Base-by-base conservation (phyloP, 768 basidiomycete species). In the Amyloporia xantha region DNA sequence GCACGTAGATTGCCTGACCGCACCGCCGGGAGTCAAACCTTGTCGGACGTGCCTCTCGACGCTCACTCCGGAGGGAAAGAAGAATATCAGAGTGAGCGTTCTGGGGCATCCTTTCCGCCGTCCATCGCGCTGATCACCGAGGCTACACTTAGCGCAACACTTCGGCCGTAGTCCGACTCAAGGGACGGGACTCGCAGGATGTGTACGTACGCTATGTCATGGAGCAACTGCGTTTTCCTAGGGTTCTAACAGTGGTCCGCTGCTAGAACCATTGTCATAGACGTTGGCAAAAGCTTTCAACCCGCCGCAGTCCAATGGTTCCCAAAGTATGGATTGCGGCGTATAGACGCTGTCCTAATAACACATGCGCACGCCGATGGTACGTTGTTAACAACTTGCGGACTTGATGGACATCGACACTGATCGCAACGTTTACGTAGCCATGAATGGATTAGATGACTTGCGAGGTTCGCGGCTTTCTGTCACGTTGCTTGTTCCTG, bases 401-500 rank as follows among this genome's bases (percentile, higher is more conserved):
- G n/a, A n/a, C n/a, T n/a, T n/a, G n/a, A n/a, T n/a, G n/a, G 30
- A 28, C 35, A 24, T 40, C 24, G 30, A 46, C 38, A 42, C 37
- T 27, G 17, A 37, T 36, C 42, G 28, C 13, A 23, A 2, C 26
- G 2, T 25, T 30, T 48, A n/a, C 23, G 11, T 46, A 75, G 91
- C 92, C 5, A 89, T 91, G 71, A 91, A 91, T 59, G 92, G 92
- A 2, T 66, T 95, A 49, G 92, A 95, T 66, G 92, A 95, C 64
- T 69, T 94, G 30, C 74, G 91, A 71, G 85, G 88, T 84, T 53
- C 48, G 71, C 64, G 28, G 52, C 10, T 10, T 26, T 40, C 5
- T 44, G 20, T 20, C 37, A 50, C 24, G 35, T 25, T 33, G 10
- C n/a, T 13, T 21, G 35, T n/a, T 27, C 40, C 28, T 27, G n/a